phyloP scores from a whole-genome alignment of 106 monocot species.

The Gastrodia elata region DNA sequence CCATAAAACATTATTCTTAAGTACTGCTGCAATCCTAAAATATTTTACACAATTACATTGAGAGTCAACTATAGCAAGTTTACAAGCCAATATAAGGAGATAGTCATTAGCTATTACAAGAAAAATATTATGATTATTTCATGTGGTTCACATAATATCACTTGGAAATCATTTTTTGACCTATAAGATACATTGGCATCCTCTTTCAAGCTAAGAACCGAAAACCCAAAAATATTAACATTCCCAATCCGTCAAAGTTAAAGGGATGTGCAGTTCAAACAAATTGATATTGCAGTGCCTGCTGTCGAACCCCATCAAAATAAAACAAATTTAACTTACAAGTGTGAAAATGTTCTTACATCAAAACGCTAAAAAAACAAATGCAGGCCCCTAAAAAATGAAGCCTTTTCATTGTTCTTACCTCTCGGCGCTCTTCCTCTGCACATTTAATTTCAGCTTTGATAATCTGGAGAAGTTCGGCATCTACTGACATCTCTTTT shows the following conservation, averaged over 20 bases:
- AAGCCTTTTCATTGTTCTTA: background rate
- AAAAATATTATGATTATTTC: too few relatives aligned
- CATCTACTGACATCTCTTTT: background rate
- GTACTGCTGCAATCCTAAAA: too few relatives aligned
- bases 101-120: too few relatives aligned
- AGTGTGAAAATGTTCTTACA: background rate
- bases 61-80: too few relatives aligned
- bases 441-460: constrained; percentile 14
- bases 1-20: too few relatives aligned
- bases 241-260: background rate
- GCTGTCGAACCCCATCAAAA: background rate
- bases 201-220: too few relatives aligned
- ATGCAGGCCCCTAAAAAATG: background rate
- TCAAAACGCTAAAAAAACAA: background rate
- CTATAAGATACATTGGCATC: too few relatives aligned
- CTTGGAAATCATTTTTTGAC: too few relatives aligned
- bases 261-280: background rate
- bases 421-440: constrained; percentile 7
- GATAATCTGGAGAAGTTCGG: constrained; percentile 7
- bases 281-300: background rate
- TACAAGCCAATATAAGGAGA: too few relatives aligned
- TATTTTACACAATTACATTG: too few relatives aligned
- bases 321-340: background rate
- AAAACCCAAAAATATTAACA: background rate
- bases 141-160: too few relatives aligned